Evolutionary conservation across 192 early-diverging fungal genomes (phyloP), one percentile per base, ranked within the genome.

Genomic region (Coemansia nantahalensis): DNA sequence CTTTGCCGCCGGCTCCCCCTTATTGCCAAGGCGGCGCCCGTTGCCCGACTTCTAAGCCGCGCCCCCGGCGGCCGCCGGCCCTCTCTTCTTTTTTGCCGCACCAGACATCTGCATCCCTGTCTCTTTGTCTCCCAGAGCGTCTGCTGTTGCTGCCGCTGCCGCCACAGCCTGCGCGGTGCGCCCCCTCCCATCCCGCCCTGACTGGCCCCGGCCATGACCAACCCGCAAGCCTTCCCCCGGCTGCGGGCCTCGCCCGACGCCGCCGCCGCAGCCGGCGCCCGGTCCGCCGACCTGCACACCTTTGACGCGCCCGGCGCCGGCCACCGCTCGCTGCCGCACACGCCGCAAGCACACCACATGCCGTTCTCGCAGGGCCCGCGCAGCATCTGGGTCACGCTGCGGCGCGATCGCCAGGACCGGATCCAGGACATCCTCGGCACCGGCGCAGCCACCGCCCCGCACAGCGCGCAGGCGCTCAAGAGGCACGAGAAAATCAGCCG

Each of bases 201-300:
- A n/a, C n/a, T n/a, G n/a, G n/a, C n/a, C n/a, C n/a, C n/a, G 3
- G 4, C 26, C 26, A 68, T 68, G 65, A 17, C 65, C 17, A 54
- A 41, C 48, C 35, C 51, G 36, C 60, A 58, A 42, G 44, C 55
- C 2, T 64, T 64, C 34, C 68, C 61, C 12, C 60, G 56, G 14
- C 61, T 71, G 17, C 61, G 53, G 45, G 32, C 55, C 39, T 71
- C 68, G 52, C 68, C 68, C 5, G 56, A 51, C 51, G 31, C 32
- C 8, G 15, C 46, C 16, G 33, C 26, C 22, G 28, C 41, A 26
- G 39, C 16, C 23, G 45, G 33, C 31, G 21, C 46, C 9, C 28
- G 26, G 4, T 7, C 26, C 7, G 26, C 33, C 12, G 56, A 54
- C 32, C 32, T 46, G 23, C 64, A 48, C 46, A 54, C 49, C 12